A percentile compares a stretch with the other conserved stretches of the same genome.
These are phyloP conservation scores for Aspergillus ochraceoroseus DNA, from an alignment of 2,329 filamentous ascomycete genomes.

Conservation along the genomic window DNA sequence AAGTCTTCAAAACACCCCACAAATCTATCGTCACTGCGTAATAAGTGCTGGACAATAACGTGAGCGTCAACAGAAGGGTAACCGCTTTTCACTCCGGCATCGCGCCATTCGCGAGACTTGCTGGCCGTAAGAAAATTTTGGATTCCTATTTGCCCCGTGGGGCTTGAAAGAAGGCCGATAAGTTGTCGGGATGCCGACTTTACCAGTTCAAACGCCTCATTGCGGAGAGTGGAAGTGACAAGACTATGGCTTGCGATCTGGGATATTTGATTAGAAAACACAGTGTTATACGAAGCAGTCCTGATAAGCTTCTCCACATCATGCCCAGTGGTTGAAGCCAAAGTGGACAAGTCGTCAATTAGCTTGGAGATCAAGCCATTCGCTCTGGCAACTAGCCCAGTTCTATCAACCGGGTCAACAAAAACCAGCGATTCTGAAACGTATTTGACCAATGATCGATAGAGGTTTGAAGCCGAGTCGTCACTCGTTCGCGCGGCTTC, in stretches of 20 bases:
- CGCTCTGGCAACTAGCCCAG: constrained; percentile 41
- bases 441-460: constrained; percentile 48
- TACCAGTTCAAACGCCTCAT: constrained; percentile 30
- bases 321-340: constrained; percentile 16
- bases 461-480: constrained; percentile 19
- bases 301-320: constrained; percentile 21
- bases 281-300: constrained; percentile 31
- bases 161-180: constrained; percentile 32
- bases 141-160: constrained; percentile 36
- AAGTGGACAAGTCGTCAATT: constrained; percentile 31
- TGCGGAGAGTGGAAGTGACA: constrained; percentile 21
- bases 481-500: constrained; percentile 9
- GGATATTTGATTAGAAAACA: constrained; percentile 38
- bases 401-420: constrained; percentile 52
- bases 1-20: constrained; percentile 44
- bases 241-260: constrained; percentile 37
- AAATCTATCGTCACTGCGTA: constrained; percentile 31
- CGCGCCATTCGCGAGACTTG: constrained; percentile 38
- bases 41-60: constrained; percentile 45
- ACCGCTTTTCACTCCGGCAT: constrained; percentile 47
- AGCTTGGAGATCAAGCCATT: constrained; percentile 38
- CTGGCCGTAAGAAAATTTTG: constrained; percentile 46
- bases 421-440: constrained; percentile 49
- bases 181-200: constrained; percentile 35
- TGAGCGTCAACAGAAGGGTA: constrained; percentile 45